phyloP scores from a whole-genome alignment of 2,329 filamentous ascomycete species.

The Calonectria montana region DNA sequence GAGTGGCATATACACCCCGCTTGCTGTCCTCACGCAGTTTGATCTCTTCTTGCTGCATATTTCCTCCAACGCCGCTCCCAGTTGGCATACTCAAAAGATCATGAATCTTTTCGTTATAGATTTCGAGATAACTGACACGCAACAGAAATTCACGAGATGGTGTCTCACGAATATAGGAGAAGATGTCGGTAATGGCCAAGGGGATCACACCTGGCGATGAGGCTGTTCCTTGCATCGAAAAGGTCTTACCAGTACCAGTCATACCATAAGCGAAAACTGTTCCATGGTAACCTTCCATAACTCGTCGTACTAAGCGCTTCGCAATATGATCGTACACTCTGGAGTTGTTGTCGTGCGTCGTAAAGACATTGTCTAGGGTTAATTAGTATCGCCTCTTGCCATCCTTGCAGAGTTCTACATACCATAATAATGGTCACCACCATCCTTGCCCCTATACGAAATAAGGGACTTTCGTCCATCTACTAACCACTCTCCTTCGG shows the following conservation, averaged over 20 bases:
- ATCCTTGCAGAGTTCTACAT: conserved; percentile 47
- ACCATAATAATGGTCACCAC: conserved; percentile 94
- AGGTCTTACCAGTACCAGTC: conserved; percentile 98
- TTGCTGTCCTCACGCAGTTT: conserved; percentile 97
- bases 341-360: conserved; percentile 91
- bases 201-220: conserved; percentile 97
- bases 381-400: conserved; percentile 30
- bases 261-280: conserved; percentile 99
- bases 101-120: conserved; percentile 98
- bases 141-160: conserved; percentile 93
- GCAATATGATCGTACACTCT: conserved; percentile 95
- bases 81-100: conserved; percentile 86
- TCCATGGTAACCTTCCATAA: conserved; percentile 99
- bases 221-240: conserved; percentile 98
- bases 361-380: conserved; percentile 89
- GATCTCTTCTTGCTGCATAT: conserved; percentile 84
- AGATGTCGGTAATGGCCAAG: conserved; percentile 97
- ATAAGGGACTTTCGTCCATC: conserved; percentile 86
- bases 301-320: conserved; percentile 91
- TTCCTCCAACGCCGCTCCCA: conserved; percentile 64
- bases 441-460: conserved; percentile 87
- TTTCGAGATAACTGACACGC: conserved; percentile 97
- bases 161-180: conserved; percentile 98
- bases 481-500: conserved; percentile 90
- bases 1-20: conserved; percentile 94